phyloP scores from a whole-genome alignment of 192 early-diverging fungal genomes.

The Coemansia sp. region DNA sequence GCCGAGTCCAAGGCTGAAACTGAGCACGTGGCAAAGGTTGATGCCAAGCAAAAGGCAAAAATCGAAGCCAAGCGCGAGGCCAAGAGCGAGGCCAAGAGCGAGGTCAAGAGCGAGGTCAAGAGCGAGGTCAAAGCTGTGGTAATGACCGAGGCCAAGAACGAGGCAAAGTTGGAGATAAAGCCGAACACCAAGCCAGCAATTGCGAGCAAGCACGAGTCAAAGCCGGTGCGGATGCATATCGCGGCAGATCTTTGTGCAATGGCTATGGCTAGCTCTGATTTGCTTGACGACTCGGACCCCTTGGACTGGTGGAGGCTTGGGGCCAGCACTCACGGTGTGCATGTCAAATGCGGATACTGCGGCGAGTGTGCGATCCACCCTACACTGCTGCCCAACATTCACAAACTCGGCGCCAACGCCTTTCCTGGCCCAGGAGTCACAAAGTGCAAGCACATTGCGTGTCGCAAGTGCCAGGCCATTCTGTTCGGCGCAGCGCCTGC shows the following conservation, averaged over 20 bases:
- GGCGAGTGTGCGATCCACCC: conserved; percentile 20
- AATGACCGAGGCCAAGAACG: not conserved
- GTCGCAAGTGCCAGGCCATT: conserved; percentile 31
- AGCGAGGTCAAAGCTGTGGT: too few species aligned
- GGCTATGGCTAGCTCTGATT: conserved; percentile 2
- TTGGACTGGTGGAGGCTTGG: conserved; percentile 19
- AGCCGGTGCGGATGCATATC: not conserved
- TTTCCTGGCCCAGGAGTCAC: conserved; percentile 41
- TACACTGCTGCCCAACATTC: not conserved
- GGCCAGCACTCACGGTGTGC: conserved; percentile 10
- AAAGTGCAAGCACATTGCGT: conserved; percentile 40
- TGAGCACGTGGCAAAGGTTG: not conserved
- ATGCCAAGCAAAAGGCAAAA: not conserved
- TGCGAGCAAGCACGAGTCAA: not conserved
- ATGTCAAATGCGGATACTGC: conserved; percentile 37
- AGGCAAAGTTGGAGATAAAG: not conserved
- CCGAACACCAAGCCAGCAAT: too few species aligned
- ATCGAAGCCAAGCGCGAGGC: not conserved
- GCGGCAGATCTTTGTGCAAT: conserved; percentile 14
- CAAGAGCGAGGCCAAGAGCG: not conserved
- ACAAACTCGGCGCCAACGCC: conserved; percentile 15
- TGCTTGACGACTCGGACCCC: not conserved
- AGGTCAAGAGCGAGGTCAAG: not conserved
- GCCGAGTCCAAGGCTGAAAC: not conserved
- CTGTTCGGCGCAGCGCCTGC: conserved; percentile 25